Base-by-base conservation (phyloP, 192 early-diverging fungal species). In the Coemansia sp. region DNA sequence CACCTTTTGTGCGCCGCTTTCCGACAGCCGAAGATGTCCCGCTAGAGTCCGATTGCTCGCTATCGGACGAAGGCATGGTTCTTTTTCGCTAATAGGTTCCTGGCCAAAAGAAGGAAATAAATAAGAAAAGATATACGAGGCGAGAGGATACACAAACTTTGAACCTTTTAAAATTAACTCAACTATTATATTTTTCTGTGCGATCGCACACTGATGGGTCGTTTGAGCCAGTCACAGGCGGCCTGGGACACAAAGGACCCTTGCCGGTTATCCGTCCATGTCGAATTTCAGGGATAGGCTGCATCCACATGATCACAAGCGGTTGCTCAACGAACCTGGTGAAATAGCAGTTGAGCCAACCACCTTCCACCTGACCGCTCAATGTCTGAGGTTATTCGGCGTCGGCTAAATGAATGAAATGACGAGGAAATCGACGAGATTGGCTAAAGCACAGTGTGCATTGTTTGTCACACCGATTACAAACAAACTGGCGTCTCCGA, bases 21-120 rank as follows among this genome's bases (percentile, higher is more conserved):
- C 23, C 25, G n/a, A 14, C 15, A 23, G 44, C 37, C 14, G 39
- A n/a, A 31, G 44, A 41, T 10, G 55, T n/a, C 41, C 19, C 55
- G 55, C 55, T 57, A 57, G 55, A 31, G 29, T 57, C 55, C 29
- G 55, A 58, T 15, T n/a, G 32, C 46, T 45, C 55, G 66, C 66
- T 60, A 41, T 68, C 66, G 17, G 37, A 55, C 2, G 37, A 29
- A 31, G 53, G 2, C 42, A 48, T 44, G 36, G 21, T 53, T 21
- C 4, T 14, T 31, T 17, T 31, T 58, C 29, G 29, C 55, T 31
- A 32, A 58, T 58, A 58, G 55, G 55, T 15, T 7, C 55, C 15
- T n/a, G 29, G 15, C 19, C 23, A 55, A 23, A 55, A 55, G 9
- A 15, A 15, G 12, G 0, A 19, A 8, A 62, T 19, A 62, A 57